Base-by-base conservation (phyloP, 116 monocot genomes). In the Phalaenopsis hybrid region DNA sequence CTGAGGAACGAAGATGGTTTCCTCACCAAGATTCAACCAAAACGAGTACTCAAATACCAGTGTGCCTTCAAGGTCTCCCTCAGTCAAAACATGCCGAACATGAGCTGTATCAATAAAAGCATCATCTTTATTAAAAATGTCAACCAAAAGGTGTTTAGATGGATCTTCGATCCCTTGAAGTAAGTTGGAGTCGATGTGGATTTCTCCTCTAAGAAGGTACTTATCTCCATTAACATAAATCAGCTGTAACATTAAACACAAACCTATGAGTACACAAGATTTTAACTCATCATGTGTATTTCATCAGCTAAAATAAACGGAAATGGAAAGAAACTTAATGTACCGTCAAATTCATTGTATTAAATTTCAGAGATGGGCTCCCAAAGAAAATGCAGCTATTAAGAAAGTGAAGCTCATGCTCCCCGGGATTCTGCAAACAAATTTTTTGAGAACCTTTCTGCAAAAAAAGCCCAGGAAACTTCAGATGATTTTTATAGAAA, bases 391-490 rank as follows among this genome's bases (percentile, higher is more conserved):
- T 86, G 75, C 95, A 99, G 17, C 89, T 86, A 48, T 93, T 86
- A 81, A 89, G 77, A 87, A 95, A 91, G 78, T 94, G 91, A 84
- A 99, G 90, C 61, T 95, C 89, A 80, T 99, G 92, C 57, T 86
- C 45, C 11, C 93, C 95, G 44, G 99, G 85, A 83, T 86, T 84
- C 82, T 91, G 89, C 21, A 99, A 28, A 75, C 94, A 99, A 79
- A 94, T 87, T 75, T 78, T 87, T 79, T 95, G 99, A 73, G 87
- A 84, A 17, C 99, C 98, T 87, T 77, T 92, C 98, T 98, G 95
- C 81, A 90, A 33, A 63, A 69, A n/a, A 80, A 73, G 23, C 44
- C 67, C n/a, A 78, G 55, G 63, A 17, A 76, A 21, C 28, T 68
- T 76, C 44, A 58, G 44, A 4, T 41, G 51, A 21, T 25, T 12